These are phyloP conservation scores for Stylonectria norvegica DNA, from an alignment of 2,329 filamentous ascomycete genomes.

Conservation along the genomic window DNA sequence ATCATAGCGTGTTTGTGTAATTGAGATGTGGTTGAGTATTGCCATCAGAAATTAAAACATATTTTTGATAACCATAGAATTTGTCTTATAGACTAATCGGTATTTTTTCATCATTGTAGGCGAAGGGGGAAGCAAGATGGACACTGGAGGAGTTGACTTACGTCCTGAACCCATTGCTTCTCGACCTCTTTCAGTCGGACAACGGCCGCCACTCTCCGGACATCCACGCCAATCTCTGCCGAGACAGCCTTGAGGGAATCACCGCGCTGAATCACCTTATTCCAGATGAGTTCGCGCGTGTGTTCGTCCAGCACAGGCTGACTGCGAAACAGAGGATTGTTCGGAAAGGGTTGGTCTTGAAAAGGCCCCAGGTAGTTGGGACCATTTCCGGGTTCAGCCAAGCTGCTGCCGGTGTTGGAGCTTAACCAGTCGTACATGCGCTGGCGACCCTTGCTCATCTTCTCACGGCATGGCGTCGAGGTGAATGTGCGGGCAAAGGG, in stretches of 20 bases:
- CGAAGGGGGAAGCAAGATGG: slow-evolving; percentile 4
- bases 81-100: slow-evolving; percentile 99
- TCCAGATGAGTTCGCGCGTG: slow-evolving; percentile 70
- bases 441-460: slow-evolving; percentile 36
- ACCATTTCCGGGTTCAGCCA: slow-evolving; percentile 23
- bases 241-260: slow-evolving; percentile 73
- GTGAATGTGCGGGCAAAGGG: slow-evolving; percentile 35
- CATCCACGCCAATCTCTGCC: slow-evolving; percentile 72
- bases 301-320: slow-evolving; percentile 70
- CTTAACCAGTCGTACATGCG: slow-evolving; percentile 40
- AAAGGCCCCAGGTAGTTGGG: slow-evolving; percentile 38
- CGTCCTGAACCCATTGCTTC: slow-evolving; percentile 70
- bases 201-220: slow-evolving; percentile 80
- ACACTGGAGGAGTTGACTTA: slow-evolving; percentile 46
- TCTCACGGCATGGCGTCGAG: slow-evolving; percentile 37
- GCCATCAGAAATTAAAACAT: slow-evolving; percentile 29
- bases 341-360: slow-evolving; percentile 63
- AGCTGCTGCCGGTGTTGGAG: slow-evolving; percentile 19
- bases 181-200: slow-evolving; percentile 84
- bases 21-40: slow-evolving; percentile 10
- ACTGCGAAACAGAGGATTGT: slow-evolving; percentile 68
- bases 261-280: slow-evolving; percentile 61
- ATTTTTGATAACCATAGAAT: slow-evolving; percentile 80
- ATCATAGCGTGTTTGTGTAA: background rate
- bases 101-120: slow-evolving; percentile 67